Conservation (phyloP, 2,329 filamentous ascomycete genomes). For the Trichoderma simmonsii region DNA sequence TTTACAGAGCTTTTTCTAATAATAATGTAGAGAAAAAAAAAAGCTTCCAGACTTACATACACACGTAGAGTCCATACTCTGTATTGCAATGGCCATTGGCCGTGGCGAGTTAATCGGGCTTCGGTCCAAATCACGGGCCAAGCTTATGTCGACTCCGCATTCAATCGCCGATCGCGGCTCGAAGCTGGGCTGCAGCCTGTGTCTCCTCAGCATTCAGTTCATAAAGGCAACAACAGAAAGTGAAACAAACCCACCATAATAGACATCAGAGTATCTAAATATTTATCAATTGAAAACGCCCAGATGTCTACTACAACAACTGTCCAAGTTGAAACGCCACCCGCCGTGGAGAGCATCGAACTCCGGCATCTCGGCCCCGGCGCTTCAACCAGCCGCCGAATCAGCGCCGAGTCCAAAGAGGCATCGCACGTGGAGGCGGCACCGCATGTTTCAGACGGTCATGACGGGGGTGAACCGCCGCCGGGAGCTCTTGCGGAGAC, state of each 20-base stretch:
- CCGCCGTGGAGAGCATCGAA: slow-evolving; percentile 16
- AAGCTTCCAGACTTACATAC: neutral
- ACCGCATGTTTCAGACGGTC: slow-evolving; percentile 1
- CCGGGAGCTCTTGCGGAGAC: slow-evolving; percentile 27
- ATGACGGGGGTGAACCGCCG: slow-evolving; percentile 21
- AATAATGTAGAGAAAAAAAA: neutral
- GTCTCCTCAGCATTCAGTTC: neutral
- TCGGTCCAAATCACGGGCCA: neutral
- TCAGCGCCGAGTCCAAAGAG: neutral
- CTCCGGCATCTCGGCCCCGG: slow-evolving; percentile 10
- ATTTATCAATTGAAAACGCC: neutral
- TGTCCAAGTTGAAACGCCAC: neutral
- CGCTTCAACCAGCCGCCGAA: neutral
- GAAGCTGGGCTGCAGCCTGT: neutral
- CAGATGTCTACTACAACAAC: neutral
- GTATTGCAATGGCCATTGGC: neutral
- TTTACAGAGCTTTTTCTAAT: neutral
- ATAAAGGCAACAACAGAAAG: neutral
- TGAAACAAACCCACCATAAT: neutral
- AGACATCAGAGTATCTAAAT: neutral
- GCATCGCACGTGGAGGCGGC: neutral
- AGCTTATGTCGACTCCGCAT: slow-evolving; percentile 5
- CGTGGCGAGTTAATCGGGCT: slow-evolving; percentile 1
- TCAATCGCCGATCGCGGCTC: slow-evolving; percentile 3
- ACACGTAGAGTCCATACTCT: neutral